Percentiles rank a stretch among this genome's conserved stretches.
Evolutionary conservation across 768 basidiomycete genomes (phyloP).

Genomic region (Asterophora parasitica): DNA sequence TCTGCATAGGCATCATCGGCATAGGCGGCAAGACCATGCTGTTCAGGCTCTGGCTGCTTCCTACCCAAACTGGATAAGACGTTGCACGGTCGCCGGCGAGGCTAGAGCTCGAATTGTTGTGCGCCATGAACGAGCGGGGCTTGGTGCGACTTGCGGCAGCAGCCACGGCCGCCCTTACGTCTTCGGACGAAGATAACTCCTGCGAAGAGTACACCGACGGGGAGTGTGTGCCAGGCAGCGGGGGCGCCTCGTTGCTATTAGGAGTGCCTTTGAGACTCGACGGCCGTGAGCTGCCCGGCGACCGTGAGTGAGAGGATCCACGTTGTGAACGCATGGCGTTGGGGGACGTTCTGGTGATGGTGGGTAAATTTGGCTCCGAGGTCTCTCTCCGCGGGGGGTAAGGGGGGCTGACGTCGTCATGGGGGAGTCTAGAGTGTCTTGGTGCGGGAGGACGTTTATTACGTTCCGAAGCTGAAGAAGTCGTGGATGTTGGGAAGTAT

Average conservation of each 20-base stretch:
- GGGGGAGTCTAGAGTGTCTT: slow-evolving; percentile 32
- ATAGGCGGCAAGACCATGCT: slow-evolving; percentile 23
- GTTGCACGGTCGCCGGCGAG: slow-evolving; percentile 21
- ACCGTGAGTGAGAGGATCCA: slow-evolving; percentile 19
- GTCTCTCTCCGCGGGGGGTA: slow-evolving; percentile 38
- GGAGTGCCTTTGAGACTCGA: slow-evolving; percentile 33
- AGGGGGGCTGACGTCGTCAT: slow-evolving; percentile 21
- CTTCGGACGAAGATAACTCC: slow-evolving; percentile 45
- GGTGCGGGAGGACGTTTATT: slow-evolving; percentile 34
- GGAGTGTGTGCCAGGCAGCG: slow-evolving; percentile 39
- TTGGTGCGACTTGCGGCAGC: slow-evolving; percentile 29
- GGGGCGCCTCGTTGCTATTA: slow-evolving; percentile 25
- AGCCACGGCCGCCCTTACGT: slow-evolving; percentile 36
- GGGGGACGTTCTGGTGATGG: slow-evolving; percentile 21
- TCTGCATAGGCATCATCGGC: slow-evolving; percentile 26
- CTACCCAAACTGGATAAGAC: slow-evolving; percentile 36
- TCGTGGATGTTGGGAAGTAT: slow-evolving; percentile 32
- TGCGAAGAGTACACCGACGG: slow-evolving; percentile 52
- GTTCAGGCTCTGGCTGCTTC: slow-evolving; percentile 33
- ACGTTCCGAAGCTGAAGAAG: slow-evolving; percentile 39
- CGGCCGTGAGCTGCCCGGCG: slow-evolving; percentile 49
- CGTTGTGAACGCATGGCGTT: slow-evolving; percentile 21
- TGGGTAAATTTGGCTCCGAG: slow-evolving; percentile 39
- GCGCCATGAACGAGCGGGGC: slow-evolving; percentile 36
- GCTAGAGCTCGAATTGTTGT: slow-evolving; percentile 23